Conservation (phyloP, 768 basidiomycete genomes). For the Suillus subaureus region DNA sequence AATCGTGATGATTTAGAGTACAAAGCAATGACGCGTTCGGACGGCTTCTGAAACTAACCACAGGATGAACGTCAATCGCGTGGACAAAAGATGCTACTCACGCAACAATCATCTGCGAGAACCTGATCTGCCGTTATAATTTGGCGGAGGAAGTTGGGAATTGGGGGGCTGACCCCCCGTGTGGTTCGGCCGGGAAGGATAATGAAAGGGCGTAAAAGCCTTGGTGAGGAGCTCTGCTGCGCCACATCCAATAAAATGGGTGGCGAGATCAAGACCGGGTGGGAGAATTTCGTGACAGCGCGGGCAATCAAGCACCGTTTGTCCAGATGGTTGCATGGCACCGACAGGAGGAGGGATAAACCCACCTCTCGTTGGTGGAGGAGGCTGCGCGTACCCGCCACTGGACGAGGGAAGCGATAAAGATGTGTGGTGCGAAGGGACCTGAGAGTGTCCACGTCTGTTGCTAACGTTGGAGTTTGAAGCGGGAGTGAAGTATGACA, state of each 20-base stretch:
- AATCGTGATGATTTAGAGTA: neutral
- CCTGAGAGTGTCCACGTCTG: neutral
- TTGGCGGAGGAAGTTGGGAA: neutral
- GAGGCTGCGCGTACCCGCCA: constrained; percentile 5
- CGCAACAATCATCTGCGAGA: neutral
- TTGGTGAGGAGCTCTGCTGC: constrained; percentile 15
- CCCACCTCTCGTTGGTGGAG: neutral
- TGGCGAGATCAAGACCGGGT: constrained; percentile 13
- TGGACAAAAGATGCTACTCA: neutral
- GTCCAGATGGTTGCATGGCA: neutral
- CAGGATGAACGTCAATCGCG: neutral
- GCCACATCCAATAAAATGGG: constrained; percentile 19
- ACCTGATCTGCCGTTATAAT: constrained; percentile 3
- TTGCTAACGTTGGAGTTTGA: neutral
- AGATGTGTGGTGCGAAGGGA: neutral
- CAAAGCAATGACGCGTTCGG: neutral
- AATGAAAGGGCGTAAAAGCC: constrained; percentile 17
- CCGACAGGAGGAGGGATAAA: constrained; percentile 9
- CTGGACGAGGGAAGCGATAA: neutral
- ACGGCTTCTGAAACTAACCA: neutral
- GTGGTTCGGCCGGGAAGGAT: neutral
- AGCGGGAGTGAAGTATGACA: constrained; percentile 6
- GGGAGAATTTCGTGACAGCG: constrained; percentile 18
- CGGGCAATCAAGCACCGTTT: constrained; percentile 8
- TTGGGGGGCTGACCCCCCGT: neutral